Base-by-base conservation (phyloP, 306 rosid genomes). In the Quercus berberidifolia region DNA sequence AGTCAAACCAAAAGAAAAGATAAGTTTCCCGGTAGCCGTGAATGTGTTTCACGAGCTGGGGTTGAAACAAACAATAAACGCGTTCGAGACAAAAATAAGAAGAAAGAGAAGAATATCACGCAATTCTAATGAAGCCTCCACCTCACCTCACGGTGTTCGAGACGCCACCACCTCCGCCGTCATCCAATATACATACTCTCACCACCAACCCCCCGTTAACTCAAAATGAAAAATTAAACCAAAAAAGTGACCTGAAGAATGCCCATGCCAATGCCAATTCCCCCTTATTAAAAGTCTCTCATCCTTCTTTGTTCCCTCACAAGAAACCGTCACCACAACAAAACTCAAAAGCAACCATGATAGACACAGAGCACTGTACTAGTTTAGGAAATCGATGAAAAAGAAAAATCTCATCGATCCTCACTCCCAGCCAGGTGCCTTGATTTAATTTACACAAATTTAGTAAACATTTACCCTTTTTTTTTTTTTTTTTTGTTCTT, bases 41-140 rank as follows among this genome's bases (percentile, higher is more conserved):
- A 74, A 28, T 56, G 13, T 5, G 26, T 51, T 65, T 46, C 76
- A 56, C 57, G 33, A 21, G 33, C 69, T 8, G 13, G 17, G 17
- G 38, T 63, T 41, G 12, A 17, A 18, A 26, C 6, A 11, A 25
- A 43, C 68, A 78, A 78, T 49, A 83, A 70, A 55, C 54, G 76
- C 71, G 19, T 76, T 12, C 69, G 65, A 77, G 6, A 41, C 65
- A 78, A 55, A 77, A 55, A 46, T 0, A 33, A 41, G 13, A 35
- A n/a, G 52, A 46, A 14, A 14, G 62, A 51, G 59, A 73, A 59
- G 84, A 84, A 84, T 82, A 84, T 84, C 86, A 84, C 90, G 86
- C 75, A 52, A 60, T 77, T 78, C 83, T 35, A 77, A 74, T 79
- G 81, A 69, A n/a, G 69, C 19, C 38, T 74, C 28, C 28, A 26